Base-by-base conservation (phyloP, 768 basidiomycete species). In the Gloeopeniophorella convolvens region DNA sequence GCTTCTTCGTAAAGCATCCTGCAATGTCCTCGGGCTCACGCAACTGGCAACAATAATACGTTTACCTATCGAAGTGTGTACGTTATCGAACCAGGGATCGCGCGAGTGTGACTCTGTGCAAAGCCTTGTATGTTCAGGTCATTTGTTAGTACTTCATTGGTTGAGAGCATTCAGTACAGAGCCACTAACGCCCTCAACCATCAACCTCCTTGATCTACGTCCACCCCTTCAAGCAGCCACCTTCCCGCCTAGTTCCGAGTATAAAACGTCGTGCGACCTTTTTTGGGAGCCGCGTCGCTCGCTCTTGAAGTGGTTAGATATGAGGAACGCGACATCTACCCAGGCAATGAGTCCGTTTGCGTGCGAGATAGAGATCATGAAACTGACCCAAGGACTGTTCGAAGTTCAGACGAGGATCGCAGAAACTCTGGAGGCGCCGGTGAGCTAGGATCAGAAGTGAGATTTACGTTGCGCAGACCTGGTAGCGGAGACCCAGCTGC, bases 351-450 rank as follows among this genome's bases (percentile, higher is more conserved):
- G 32, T n/a, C n/a, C n/a, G n/a, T n/a, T n/a, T n/a, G n/a, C n/a
- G n/a, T n/a, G n/a, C n/a, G n/a, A n/a, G n/a, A n/a, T n/a, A n/a
- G n/a, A 15, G n/a, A 20, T 16, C 35, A 5, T 27, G 18, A 33
- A 2, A 71, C 80, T 54, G 58, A 91, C 90, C 90, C n/a, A 97
- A 74, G 37, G 85, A 86, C 65, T 95, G 93, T 66, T 95, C 93
- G 59, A 92, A 92, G 65, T 96, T 95, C 55, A 97, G 69, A 37
- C 94, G 71, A 2, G 93, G 95, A 70, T 97, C 94, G 63, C 95
- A 97, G 70, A 95, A 95, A 83, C 85, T 89, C 48, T 48, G 11
- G 23, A 5, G 16, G 11, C 45, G n/a, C 5, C 5, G 20, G 9
- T 11, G 24, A 11, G 42, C 9, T n/a, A 10, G 5, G 9, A 23